Base-by-base conservation (phyloP, 2,329 filamentous ascomycete species). In the Achaetomium macrosporum region DNA sequence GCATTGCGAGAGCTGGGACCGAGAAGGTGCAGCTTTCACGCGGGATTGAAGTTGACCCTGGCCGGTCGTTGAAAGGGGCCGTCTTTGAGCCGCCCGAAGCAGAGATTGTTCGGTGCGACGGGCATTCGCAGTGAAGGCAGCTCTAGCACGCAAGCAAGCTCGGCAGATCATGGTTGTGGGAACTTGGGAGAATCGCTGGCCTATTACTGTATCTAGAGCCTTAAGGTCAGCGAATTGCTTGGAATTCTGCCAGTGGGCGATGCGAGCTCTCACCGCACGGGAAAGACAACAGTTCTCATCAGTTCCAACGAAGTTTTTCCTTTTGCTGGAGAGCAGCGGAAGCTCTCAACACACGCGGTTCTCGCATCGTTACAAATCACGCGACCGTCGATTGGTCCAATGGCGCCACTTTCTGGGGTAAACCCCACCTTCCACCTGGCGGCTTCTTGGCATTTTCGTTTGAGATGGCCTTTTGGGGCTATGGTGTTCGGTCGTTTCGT, bases 111-210 rank as follows among this genome's bases (percentile, higher is more conserved):
- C 55, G n/a, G 39, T 13, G 42, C 50, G 50, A 17, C 37, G 36
- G 2, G 52, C 48, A 13, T 54, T 36, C 51, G 51, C 12, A 5
- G 36, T 25, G 17, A 55, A 40, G 33, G 50, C 53, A n/a, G 36
- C 19, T 44, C 54, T 42, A 36, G 60, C 56, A 42, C 59, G 59
- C 13, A 60, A 50, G 39, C 62, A 63, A 15, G 56, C 33, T 47
- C 59, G 55, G 55, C 62, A 63, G 43, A 63, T 57, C 62, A 64
- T 63, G 50, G 48, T 52, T 42, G 16, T 20, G 44, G 17, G n/a
- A n/a, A n/a, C n/a, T n/a, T n/a, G n/a, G n/a, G n/a, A n/a, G n/a
- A n/a, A n/a, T n/a, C n/a, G n/a, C n/a, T n/a, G n/a, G n/a, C 3
- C 10, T 5, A 6, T 9, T 16, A 8, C 25, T 16, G 9, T 5